Conservation (phyloP, 352 stramenopile genomes). For the Phytophthora capsici region DNA sequence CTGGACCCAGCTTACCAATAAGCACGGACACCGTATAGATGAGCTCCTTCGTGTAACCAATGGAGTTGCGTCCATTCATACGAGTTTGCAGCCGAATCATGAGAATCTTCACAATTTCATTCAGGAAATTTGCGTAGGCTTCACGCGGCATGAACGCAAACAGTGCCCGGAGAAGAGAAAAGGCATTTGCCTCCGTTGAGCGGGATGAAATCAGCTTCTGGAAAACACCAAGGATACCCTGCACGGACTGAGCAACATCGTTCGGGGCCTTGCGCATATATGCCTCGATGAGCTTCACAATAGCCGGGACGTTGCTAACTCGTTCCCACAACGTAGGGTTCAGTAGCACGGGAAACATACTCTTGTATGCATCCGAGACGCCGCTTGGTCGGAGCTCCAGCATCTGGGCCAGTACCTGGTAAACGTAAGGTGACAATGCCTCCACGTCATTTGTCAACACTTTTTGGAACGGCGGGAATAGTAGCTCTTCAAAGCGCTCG, state of each 20-base stretch:
- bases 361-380: conserved; percentile 93
- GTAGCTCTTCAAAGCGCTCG: conserved; percentile 93
- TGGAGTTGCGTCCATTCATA: conserved; percentile 89
- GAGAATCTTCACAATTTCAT: conserved; percentile 94
- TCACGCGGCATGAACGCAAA: conserved; percentile 88
- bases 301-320: conserved; percentile 96
- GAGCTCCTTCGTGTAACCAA: conserved; percentile 86
- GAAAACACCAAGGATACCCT: conserved; percentile 96
- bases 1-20: conserved; percentile 89
- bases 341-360: conserved; percentile 95
- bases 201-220: conserved; percentile 97
- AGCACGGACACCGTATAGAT: conserved; percentile 90
- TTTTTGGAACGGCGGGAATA: conserved; percentile 98
- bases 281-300: conserved; percentile 96
- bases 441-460: conserved; percentile 98
- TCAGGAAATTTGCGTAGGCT: conserved; percentile 80
- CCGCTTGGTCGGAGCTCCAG: conserved; percentile 93
- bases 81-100: conserved; percentile 94
- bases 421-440: conserved; percentile 96
- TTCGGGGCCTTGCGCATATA: conserved; percentile 95
- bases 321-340: conserved; percentile 95
- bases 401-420: conserved; percentile 98
- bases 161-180: conserved; percentile 92
- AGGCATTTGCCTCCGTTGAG: conserved; percentile 93
- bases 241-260: conserved; percentile 85